Evolutionary conservation across 2,329 filamentous ascomycete species (phyloP), one percentile per base, ranked within the genome.

Genomic region (Phialocephala subalpina): DNA sequence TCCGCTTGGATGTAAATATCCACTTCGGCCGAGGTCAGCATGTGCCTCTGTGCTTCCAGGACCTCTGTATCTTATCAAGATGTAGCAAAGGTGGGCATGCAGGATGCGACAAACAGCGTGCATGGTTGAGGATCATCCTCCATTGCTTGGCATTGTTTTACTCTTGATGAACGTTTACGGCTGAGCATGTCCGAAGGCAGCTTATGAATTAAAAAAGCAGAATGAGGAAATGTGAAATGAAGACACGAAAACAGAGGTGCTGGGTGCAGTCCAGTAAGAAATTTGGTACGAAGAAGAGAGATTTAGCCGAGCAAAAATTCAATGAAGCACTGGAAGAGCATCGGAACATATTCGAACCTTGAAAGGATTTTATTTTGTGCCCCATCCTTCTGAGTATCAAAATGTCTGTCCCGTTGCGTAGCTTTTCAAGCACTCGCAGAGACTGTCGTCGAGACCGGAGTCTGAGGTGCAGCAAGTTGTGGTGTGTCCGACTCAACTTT

Each of bases 401-500:
- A 22, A 1, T 22, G 22, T 22, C 20, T 12, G 45, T n/a, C 1
- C 1, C 5, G 22, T 1, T 12, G 7, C 1, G n/a, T 20, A 9
- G 1, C 22, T 7, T 12, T 20, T 25, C 20, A 49, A 22, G 45
- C 45, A 7, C 18, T 49, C n/a, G 45, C 45, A 49, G 45, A 49
- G 8, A 49, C 45, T 12, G 45, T 25, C 20, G n/a, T 25, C n/a
- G 45, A 49, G n/a, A 22, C 45, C 20, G n/a, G 45, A 22, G 6
- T 5, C 22, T 49, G 45, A 49, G 45, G 6, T 22, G n/a, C 18
- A 11, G 20, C 45, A 49, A n/a, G 20, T 12, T 22, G n/a, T 49
- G n/a, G 45, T 49, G 45, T 22, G 14, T 49, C 45, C 12, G 59
- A 53, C 67, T 75, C 78, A 70, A 81, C 75, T 70, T 82, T 84